Conservation (phyloP, 345 rosid genomes). For the Fremontodendron californicum region DNA sequence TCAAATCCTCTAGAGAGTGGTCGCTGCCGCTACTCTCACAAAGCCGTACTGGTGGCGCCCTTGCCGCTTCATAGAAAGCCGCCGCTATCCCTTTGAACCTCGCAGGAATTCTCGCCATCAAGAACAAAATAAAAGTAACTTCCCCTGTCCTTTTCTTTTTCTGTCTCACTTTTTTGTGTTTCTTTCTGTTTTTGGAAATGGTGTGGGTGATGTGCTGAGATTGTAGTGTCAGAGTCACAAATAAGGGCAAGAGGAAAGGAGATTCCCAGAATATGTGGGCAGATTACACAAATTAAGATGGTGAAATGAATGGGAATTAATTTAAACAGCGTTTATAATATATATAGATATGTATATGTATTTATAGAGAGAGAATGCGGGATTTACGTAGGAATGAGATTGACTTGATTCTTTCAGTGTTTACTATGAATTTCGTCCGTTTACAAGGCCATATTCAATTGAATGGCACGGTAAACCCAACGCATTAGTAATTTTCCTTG, state of each 20-base stretch:
- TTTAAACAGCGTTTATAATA: not conserved
- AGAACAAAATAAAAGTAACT: slow-evolving; percentile 3
- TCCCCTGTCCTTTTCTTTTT: not conserved
- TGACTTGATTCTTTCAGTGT: not conserved
- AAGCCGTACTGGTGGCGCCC: slow-evolving; percentile 26
- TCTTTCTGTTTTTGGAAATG: not conserved
- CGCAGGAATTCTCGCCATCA: slow-evolving; percentile 25
- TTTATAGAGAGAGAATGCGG: not conserved
- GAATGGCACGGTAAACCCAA: not conserved
- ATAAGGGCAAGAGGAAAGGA: slow-evolving; percentile 2
- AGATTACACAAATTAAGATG: not conserved
- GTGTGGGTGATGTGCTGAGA: slow-evolving; percentile 21
- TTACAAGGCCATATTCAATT: not conserved
- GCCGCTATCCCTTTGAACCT: slow-evolving; percentile 35
- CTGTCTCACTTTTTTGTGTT: not conserved
- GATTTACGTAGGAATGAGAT: not conserved
- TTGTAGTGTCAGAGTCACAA: not conserved
- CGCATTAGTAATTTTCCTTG: no score
- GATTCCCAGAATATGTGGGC: not conserved
- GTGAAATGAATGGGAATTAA: not conserved
- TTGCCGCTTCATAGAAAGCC: slow-evolving; percentile 35
- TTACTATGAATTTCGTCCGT: not conserved
- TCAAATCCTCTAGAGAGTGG: slow-evolving; percentile 35
- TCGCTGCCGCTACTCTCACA: slow-evolving; percentile 78
- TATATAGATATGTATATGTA: no score